Evolutionary conservation across 768 basidiomycete genomes (phyloP).

Genomic region (Xerocomellus chrysenteron): DNA sequence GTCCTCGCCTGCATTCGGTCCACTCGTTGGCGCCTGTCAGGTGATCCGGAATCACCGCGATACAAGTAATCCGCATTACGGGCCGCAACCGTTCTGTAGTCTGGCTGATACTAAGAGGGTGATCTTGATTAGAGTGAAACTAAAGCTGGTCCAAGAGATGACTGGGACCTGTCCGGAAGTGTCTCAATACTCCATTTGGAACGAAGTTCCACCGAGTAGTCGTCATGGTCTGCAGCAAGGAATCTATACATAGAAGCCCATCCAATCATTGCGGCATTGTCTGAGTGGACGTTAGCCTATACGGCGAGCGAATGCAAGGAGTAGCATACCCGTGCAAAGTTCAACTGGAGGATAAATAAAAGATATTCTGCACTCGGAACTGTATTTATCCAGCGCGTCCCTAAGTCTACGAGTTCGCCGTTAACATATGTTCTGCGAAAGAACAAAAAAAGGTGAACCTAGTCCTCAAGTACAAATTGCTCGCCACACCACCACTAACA

Average conservation of each 20-base stretch:
- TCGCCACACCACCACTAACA: constrained; percentile 91
- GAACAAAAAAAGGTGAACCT: constrained; percentile 45
- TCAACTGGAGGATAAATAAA: constrained; percentile 77
- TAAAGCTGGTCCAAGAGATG: background rate
- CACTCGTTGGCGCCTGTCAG: background rate
- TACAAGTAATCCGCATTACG: background rate
- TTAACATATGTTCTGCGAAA: background rate
- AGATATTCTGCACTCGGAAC: constrained; percentile 35
- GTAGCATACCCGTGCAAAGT: too few species aligned
- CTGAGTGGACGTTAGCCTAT: constrained; percentile 42
- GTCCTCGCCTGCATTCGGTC: background rate
- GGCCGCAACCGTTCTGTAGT: background rate
- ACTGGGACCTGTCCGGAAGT: background rate
- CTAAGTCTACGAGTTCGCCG: constrained; percentile 30
- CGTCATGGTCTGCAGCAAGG: constrained; percentile 55
- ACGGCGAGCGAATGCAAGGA: too few species aligned
- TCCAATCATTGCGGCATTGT: constrained; percentile 96
- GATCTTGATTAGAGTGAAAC: background rate
- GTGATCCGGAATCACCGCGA: background rate
- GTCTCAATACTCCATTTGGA: constrained; percentile 79
- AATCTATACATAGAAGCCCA: constrained; percentile 90
- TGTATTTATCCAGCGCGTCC: constrained; percentile 26
- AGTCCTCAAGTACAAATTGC: constrained; percentile 67
- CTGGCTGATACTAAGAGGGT: background rate
- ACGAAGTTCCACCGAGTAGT: constrained; percentile 57